Evolutionary conservation across 73 alveolate species (phyloP).

Genomic region (Paramecium tetraurelia): DNA sequence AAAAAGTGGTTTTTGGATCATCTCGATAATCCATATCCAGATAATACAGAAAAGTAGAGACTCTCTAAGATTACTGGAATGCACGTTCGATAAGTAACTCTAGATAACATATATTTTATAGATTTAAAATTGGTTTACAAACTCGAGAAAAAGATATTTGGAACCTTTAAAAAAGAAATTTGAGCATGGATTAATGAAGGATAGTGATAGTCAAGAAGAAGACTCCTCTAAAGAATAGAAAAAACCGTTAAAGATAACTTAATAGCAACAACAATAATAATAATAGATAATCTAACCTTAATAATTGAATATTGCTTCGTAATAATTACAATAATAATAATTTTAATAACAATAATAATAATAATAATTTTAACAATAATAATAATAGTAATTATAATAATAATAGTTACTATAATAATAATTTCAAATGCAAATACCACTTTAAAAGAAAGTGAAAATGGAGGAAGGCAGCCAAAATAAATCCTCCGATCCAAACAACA

Average conservation of each 20-base stretch:
- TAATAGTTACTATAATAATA: not conserved
- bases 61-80: constrained; percentile 18
- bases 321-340: not conserved
- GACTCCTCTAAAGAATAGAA: not conserved
- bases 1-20: constrained; percentile 48
- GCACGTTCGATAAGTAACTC: constrained; percentile 15
- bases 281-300: not conserved
- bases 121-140: constrained; percentile 49
- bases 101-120: not conserved
- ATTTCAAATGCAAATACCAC: not conserved
- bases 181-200: not conserved
- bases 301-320: not conserved
- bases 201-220: not conserved
- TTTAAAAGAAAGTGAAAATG: not conserved
- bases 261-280: not conserved
- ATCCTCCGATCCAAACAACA: not conserved
- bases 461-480: not conserved
- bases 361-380: not conserved
- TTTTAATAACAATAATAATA: not conserved
- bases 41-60: constrained; percentile 15
- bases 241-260: not conserved
- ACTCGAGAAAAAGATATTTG: constrained; percentile 30
- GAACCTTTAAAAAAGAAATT: constrained; percentile 40
- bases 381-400: not conserved
- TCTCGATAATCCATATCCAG: constrained; percentile 51